phyloP scores from a whole-genome alignment of 768 basidiomycete species.

The Tulasnella sp. region DNA sequence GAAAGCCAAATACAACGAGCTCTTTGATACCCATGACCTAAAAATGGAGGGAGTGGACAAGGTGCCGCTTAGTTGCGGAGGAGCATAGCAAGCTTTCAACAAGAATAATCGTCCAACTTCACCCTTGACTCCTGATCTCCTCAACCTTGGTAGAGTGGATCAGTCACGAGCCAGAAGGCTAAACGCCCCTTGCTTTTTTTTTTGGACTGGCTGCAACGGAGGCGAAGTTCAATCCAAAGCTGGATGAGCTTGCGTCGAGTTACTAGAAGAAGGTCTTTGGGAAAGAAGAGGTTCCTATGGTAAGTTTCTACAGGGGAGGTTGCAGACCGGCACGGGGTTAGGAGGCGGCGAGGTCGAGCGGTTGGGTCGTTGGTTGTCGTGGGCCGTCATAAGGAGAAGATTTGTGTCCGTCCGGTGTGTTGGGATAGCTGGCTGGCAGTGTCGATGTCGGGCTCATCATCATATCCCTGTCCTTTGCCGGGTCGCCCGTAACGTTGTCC shows the following conservation, averaged over 20 bases:
- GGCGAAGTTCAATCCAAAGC: neutral
- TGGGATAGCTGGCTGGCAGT: neutral
- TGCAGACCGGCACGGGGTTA: neutral
- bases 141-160: conserved; percentile 35
- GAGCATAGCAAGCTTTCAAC: neutral
- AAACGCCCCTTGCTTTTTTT: too few relatives aligned
- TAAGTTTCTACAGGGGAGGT: neutral
- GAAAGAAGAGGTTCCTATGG: neutral
- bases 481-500: neutral
- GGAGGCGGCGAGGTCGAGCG: neutral
- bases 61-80: neutral
- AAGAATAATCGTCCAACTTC: neutral
- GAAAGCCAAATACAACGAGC: conserved; percentile 41
- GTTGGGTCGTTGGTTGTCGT: neutral
- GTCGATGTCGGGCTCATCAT: conserved; percentile 3
- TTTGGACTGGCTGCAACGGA: conserved; percentile 31
- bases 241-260: neutral
- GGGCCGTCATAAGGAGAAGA: neutral
- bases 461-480: conserved; percentile 21
- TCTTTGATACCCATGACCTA: neutral
- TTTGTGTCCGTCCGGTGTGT: neutral
- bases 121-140: neutral
- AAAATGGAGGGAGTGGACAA: neutral
- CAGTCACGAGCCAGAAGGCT: too few relatives aligned
- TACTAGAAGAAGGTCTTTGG: conserved; percentile 13